Conservation (phyloP, 768 basidiomycete genomes). For the Termitomyces sp. region DNA sequence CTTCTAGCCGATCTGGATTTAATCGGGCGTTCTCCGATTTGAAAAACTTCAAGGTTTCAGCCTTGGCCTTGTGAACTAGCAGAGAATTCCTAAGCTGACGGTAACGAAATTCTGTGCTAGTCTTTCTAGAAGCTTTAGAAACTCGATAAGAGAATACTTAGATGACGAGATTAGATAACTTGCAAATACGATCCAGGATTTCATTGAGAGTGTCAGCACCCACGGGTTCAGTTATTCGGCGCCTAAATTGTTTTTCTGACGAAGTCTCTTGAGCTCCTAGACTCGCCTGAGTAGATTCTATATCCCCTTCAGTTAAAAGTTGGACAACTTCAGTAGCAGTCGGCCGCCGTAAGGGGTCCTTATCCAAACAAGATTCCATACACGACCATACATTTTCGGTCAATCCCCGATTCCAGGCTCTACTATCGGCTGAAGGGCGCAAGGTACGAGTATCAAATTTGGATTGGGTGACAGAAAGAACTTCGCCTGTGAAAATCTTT, state of each 20-base stretch:
- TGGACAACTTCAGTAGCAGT: neutral
- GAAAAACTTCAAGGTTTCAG: neutral
- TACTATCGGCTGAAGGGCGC: neutral
- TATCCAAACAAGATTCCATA: neutral
- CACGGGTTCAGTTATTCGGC: neutral
- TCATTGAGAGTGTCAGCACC: neutral
- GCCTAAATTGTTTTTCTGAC: neutral
- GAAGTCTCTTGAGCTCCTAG: neutral
- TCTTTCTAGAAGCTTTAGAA: neutral
- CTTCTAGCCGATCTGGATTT: neutral
- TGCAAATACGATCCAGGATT: neutral
- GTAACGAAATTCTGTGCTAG: neutral
- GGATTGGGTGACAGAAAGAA: neutral
- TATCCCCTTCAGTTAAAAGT: neutral
- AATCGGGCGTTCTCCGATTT: neutral
- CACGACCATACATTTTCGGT: neutral
- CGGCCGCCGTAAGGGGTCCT: neutral
- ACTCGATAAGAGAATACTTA: neutral
- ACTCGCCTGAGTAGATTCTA: neutral
- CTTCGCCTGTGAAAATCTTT: neutral
- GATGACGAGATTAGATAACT: neutral
- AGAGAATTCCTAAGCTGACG: neutral
- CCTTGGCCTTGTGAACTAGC: neutral
- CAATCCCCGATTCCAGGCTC: neutral
- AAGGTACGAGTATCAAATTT: neutral